Base-by-base conservation (phyloP, 805 yeast genomes). In the Suhomyces xylopsoci region DNA sequence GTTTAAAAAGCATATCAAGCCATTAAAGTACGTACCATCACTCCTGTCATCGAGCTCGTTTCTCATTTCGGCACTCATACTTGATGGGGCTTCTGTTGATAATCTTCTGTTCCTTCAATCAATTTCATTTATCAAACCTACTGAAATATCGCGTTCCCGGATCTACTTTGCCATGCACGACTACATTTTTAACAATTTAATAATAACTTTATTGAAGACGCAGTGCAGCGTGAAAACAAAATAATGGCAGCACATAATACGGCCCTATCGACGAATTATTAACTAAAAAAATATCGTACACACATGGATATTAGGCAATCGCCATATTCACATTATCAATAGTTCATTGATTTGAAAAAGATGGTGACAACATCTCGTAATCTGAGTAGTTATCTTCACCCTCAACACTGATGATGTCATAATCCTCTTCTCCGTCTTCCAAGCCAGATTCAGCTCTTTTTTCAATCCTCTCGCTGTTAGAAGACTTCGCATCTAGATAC, bases 331-430 rank as follows among this genome's bases (percentile, higher is more conserved):
- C 25, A 9, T n/a, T 25, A n/a, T 32, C 36, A 32, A 32, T 10
- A 8, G 36, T n/a, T 32, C 9, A 19, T 38, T 38, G 42, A 30
- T 40, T n/a, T 7, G 42, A 34, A 25, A 47, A 22, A 15, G 46
- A 26, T 25, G 54, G 49, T 3, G 54, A 69, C 54, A 74, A 65
- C 24, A 74, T 55, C 52, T 74, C 78, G 51, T 58, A 74, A 55
- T 74, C 79, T 3, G 77, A 72, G 24, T 60, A 64, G 14, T 48
- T 41, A 17, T 53, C 60, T 34, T 63, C 69, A 15, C 66, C 72
- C 17, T 60, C 66, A 42, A 61, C 62, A 51, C 73, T 67, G 38
- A 72, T 66, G 45, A 71, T 61, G 50, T 71, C 76, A 45, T 66
- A 69, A 48, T 68, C 74, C 15, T 69, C 74, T 6, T 58, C 44